These are phyloP conservation scores for Mollisiaceae sp. DNA, from an alignment of 2,329 filamentous ascomycete species.

Conservation along the genomic window DNA sequence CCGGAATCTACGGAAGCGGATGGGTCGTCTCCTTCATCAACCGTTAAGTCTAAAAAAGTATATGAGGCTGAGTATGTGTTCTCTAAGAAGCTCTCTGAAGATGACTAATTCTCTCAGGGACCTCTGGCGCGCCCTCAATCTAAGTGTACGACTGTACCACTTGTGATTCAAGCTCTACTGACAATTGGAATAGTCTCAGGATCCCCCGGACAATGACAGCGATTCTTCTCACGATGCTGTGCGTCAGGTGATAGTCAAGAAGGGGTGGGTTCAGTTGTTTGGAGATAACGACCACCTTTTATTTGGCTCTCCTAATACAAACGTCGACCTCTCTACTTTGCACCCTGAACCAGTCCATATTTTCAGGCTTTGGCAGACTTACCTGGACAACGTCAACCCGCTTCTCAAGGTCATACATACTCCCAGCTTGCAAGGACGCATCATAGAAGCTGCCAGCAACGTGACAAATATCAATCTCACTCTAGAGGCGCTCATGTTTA, in stretches of 20 bases:
- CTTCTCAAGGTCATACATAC: conserved; percentile 75
- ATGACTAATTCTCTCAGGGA: conserved; percentile 46
- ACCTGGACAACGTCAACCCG: conserved; percentile 76
- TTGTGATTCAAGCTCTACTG: conserved; percentile 22
- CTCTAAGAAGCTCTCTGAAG: conserved; percentile 16
- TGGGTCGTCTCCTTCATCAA: conserved; percentile 33
- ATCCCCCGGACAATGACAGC: conserved; percentile 39
- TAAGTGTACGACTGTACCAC: conserved; percentile 43
- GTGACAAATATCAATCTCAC: conserved; percentile 60
- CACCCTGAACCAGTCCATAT: conserved; percentile 67
- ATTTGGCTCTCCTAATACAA: conserved; percentile 51
- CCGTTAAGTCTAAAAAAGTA: conserved; percentile 38
- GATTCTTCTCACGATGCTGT: conserved; percentile 44
- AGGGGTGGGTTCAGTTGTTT: conserved; percentile 51
- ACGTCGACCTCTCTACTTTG: conserved; percentile 51
- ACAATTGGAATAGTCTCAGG: conserved; percentile 37
- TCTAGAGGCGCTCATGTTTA: conserved; percentile 65
- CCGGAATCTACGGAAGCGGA: conserved; percentile 30
- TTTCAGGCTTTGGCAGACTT: conserved; percentile 76
- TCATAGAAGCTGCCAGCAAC: conserved; percentile 66
- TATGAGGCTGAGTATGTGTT: conserved; percentile 42
- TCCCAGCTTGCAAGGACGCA: conserved; percentile 68
- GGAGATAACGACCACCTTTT: conserved; percentile 55
- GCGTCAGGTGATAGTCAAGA: conserved; percentile 47
- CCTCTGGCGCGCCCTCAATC: conserved; percentile 52